Conservation (phyloP, 305 asterid species). For the Fraxinus nigra region DNA sequence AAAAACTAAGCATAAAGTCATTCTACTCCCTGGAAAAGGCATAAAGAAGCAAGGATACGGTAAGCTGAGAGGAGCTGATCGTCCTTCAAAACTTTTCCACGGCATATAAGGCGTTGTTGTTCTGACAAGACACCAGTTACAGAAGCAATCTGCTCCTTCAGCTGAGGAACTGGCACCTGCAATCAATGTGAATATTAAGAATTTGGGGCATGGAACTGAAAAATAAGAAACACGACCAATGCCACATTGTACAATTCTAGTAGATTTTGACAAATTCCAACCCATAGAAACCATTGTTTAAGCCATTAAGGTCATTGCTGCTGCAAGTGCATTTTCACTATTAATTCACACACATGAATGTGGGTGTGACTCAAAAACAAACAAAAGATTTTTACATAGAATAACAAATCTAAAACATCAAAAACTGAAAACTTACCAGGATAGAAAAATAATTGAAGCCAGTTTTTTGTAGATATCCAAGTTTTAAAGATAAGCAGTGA, state of each 20-base stretch:
- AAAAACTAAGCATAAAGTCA: not conserved
- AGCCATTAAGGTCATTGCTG: not conserved
- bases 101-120: slow-evolving; percentile 98
- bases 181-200: slow-evolving; percentile 23
- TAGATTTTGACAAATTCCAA: slow-evolving; percentile 17
- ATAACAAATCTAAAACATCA: not conserved
- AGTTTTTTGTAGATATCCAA: slow-evolving; percentile 9
- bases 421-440: not conserved
- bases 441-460: slow-evolving; percentile 10
- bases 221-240: not conserved
- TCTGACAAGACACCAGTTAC: slow-evolving; percentile 88
- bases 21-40: not conserved
- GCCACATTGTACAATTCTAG: not conserved
- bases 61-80: slow-evolving; percentile 98
- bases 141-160: slow-evolving; percentile 85
- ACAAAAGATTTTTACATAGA: not conserved
- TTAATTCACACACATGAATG: slow-evolving; percentile 28
- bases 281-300: not conserved
- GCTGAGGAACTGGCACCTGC: slow-evolving; percentile 91
- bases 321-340: slow-evolving; percentile 5
- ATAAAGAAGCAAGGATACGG: slow-evolving; percentile 67
- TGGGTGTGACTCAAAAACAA: not conserved
- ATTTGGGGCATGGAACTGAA: not conserved
- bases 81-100: slow-evolving; percentile 93
- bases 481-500: slow-evolving; percentile 3